Percentiles rank a stretch among this genome's conserved stretches.
phyloP scores from a whole-genome alignment of 441 rosid genomes.

The Manihot esculenta region DNA sequence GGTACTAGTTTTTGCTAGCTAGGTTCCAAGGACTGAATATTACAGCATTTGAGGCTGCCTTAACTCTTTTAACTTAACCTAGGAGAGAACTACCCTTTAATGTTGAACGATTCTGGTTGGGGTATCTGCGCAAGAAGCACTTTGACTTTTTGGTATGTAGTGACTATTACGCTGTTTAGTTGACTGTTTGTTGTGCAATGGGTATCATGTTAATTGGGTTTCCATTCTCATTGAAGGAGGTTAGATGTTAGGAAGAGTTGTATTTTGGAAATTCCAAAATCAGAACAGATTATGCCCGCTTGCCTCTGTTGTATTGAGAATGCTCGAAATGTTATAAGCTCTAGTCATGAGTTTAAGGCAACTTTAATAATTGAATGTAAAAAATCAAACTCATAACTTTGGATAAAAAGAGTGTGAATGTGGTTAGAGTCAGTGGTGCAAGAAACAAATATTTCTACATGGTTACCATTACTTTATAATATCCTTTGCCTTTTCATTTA shows the following conservation, averaged over 20 bases:
- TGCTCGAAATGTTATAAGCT: not conserved
- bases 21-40: not conserved
- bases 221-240: too few species aligned
- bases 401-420: not conserved
- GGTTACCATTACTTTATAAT: not conserved
- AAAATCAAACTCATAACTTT: not conserved
- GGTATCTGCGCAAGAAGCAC: not conserved
- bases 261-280: not conserved
- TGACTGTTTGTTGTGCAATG: not conserved
- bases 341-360: not conserved
- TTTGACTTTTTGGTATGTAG: not conserved
- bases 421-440: not conserved
- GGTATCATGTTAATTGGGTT: not conserved
- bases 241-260: not conserved
- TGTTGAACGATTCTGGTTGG: not conserved
- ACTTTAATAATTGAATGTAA: not conserved
- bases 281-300: not conserved
- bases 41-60: not conserved
- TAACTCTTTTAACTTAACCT: not conserved
- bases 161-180: not conserved
- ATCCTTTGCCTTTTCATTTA: not conserved
- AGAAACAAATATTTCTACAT: not conserved
- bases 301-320: not conserved
- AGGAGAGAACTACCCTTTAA: not conserved
- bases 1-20: not conserved